phyloP scores from a whole-genome alignment of 2,329 filamentous ascomycete genomes.

The Intubia oerlemansii region DNA sequence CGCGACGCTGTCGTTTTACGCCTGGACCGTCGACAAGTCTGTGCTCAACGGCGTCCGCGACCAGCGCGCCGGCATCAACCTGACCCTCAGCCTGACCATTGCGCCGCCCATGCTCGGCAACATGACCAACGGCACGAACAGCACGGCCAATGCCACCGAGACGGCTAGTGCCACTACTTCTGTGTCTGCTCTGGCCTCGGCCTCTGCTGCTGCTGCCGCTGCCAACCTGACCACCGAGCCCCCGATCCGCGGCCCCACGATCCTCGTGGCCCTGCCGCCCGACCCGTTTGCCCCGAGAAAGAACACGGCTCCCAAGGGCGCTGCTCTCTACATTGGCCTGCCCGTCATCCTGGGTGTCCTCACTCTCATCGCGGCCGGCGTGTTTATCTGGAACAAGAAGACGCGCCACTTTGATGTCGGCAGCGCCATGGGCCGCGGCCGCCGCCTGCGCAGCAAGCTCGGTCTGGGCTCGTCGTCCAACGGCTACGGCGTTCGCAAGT shows the following conservation, averaged over 20 bases:
- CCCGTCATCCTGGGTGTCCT: constrained; percentile 27
- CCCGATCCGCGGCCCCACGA: constrained; percentile 18
- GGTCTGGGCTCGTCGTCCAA: constrained; percentile 10
- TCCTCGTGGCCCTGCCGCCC: constrained; percentile 16
- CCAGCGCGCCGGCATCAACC: constrained; percentile 23
- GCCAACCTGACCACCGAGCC: too few species aligned
- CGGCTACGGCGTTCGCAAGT: constrained; percentile 21
- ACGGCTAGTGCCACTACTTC: too few species aligned
- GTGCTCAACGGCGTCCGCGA: constrained; percentile 16
- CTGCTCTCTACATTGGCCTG: constrained; percentile 29
- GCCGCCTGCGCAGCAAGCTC: constrained; percentile 2
- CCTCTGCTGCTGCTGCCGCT: too few species aligned
- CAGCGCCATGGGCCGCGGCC: constrained; percentile 25
- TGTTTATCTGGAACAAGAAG: constrained; percentile 33
- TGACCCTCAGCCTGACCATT: constrained; percentile 19
- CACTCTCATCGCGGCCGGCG: constrained; percentile 25
- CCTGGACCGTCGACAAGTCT: constrained; percentile 18
- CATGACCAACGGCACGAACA: too few species aligned
- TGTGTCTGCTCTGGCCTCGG: too few species aligned
- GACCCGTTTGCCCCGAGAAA: too few species aligned
- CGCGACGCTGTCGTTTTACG: constrained; percentile 25
- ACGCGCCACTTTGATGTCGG: constrained; percentile 27
- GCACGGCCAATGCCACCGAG: too few species aligned
- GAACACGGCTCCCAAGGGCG: constrained; percentile 12
- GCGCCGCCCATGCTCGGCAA: too few species aligned